Evolutionary conservation across 176 grass and related monocot species (phyloP), one percentile per base, ranked within the genome.

Genomic region (Aechmea fasciata): DNA sequence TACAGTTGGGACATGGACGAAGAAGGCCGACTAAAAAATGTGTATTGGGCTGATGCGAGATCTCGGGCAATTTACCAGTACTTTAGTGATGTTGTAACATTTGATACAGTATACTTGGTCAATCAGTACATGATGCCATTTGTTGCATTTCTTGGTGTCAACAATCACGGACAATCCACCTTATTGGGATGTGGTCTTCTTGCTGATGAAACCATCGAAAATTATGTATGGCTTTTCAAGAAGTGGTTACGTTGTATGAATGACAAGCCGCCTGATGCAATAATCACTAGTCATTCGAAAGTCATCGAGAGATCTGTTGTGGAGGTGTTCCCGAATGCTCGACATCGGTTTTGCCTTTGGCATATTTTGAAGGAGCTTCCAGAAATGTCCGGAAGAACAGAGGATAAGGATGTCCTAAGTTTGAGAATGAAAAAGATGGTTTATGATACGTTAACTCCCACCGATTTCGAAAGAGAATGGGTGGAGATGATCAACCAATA

Each of bases 1-100:
- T 78, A 90, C 55, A 84, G 73, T 68, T 90, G 86, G 15, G 87
- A 95, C 82, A 80, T 90, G 81, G 87, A 95, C 82, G 87, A 95
- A 64, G 84, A 89, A 81, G 87, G 90, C 33, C 87, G 90, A 66
- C 69, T 90, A 75, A 86, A 87, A 64, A 95, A 83, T 84, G 87
- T 88, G 25, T 83, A 89, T 72, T 95, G 87, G 90, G 81, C 82
- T 54, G 87, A 95, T 77, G 87, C 90, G 47, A 90, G 85, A 71
- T 90, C 86, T 71, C 75, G 90, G 64, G 81, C 71, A 86, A 77
- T 81, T 65, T 90, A 78, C 78, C 88, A 73, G 53, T 90, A 87
- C 69, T 90, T 87, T 57, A 78, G 81, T 80, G 87, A 95, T 80
- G 86, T 95, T 68, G 78, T 95, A 77, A 71, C 80, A 68, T 82